Percentiles rank a stretch among this genome's conserved stretches.
phyloP scores from a whole-genome alignment of 352 stramenopile species.

The Phytophthora vignae region DNA sequence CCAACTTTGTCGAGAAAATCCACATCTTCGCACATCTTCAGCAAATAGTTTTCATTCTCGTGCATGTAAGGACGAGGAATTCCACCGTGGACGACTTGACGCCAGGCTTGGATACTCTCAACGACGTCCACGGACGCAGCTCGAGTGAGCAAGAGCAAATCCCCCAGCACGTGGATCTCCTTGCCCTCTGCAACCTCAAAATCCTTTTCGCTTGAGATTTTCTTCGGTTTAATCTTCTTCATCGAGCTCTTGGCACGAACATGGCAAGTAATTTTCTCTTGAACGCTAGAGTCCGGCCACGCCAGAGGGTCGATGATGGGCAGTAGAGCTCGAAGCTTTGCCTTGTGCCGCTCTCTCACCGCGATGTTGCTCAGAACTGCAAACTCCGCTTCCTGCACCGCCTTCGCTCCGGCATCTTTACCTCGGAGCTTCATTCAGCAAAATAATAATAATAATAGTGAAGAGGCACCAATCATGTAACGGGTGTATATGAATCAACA shows the following conservation, averaged over 20 bases:
- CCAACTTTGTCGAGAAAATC: constrained; percentile 56
- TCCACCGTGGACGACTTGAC: constrained; percentile 43
- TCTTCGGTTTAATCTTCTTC: constrained; percentile 8
- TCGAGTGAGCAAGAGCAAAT: constrained; percentile 60
- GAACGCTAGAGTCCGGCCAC: neutral
- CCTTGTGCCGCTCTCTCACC: constrained; percentile 62
- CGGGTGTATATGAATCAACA: neutral
- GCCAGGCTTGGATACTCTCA: constrained; percentile 54
- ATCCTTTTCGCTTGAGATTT: neutral
- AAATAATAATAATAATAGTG: neutral
- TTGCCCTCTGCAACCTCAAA: constrained; percentile 41
- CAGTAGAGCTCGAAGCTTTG: constrained; percentile 39
- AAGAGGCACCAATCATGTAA: constrained; percentile 1
- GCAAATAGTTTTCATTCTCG: constrained; percentile 57
- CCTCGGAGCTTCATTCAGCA: constrained; percentile 6
- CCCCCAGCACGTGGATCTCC: constrained; percentile 64
- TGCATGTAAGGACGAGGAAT: constrained; percentile 48
- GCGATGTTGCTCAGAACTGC: constrained; percentile 52
- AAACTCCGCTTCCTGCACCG: constrained; percentile 47
- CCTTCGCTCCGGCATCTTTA: neutral
- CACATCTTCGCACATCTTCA: constrained; percentile 61
- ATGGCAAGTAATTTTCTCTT: too few species aligned
- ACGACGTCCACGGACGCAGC: constrained; percentile 68
- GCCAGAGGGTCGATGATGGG: constrained; percentile 20
- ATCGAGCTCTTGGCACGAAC: neutral